Evolutionary conservation across 1,139 yeast genomes (phyloP), one percentile per base, ranked within the genome.

Genomic region (Geotrichum reessii): DNA sequence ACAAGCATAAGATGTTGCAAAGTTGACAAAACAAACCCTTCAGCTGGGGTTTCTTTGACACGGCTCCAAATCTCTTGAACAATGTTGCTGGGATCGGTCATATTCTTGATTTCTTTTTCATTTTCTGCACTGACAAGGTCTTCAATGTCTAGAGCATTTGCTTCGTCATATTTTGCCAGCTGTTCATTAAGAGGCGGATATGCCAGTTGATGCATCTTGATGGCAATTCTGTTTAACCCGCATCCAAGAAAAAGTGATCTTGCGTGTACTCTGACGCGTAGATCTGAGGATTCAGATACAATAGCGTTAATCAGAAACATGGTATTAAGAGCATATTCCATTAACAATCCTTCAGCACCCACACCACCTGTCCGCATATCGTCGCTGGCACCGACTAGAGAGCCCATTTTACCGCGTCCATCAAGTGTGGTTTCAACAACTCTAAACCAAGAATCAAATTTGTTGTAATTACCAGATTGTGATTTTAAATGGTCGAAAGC

Each of bases 301-400:
- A 93, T 79, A 3, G 88, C 82, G 70, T 87, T 87, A 55, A 92
- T 81, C 62, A 93, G 79, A 46, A 90, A 76, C 80, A 92, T 79
- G 0, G 96, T 86, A 22, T 91, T 82, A 55, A 86, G 76, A 37
- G 93, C 85, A 71, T 91, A 93, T 63, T 92, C 97, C 65, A 85
- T 76, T 31, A 93, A 78, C 58, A 87, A 84, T 63, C 82, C 83
- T 68, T 91, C 97, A 42, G 85, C 81, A 2, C 77, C 74, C 1
- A 79, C 70, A 0, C 89, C 89, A 11, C 82, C 78, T 12, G 82
- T 76, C 62, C 84, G 84, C 59, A 85, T 78, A 64, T 93, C 98
- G 17, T 87, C 95, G 62, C 92, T 85, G 0, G 97, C 96, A 1
- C 97, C 97, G 8, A 93, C 98, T 66, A 86, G 74, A 0, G 97